These are phyloP conservation scores for Aspergillus pseudoglaucus DNA, from an alignment of 2,329 filamentous ascomycete species.

Conservation along the genomic window DNA sequence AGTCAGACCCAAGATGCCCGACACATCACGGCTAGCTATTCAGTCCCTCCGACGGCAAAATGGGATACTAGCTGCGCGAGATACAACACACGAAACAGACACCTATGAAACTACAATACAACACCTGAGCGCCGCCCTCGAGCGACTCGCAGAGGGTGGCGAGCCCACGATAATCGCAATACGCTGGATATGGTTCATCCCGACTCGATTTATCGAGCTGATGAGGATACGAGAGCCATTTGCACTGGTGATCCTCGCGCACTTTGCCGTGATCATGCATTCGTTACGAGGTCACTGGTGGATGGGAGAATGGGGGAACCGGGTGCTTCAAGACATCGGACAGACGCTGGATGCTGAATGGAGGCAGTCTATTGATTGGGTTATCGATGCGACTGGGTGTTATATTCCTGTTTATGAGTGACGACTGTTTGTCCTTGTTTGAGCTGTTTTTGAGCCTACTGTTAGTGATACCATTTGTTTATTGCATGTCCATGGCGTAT, in stretches of 20 bases:
- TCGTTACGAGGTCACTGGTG: conserved; percentile 61
- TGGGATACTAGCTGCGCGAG: conserved; percentile 11
- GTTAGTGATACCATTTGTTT: neutral
- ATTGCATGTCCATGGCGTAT: neutral
- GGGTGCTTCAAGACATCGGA: conserved; percentile 57
- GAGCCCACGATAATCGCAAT: conserved; percentile 32
- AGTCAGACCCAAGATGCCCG: conserved; percentile 25
- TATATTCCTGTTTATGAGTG: conserved; percentile 12
- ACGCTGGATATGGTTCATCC: conserved; percentile 57
- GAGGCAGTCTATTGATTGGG: conserved; percentile 26
- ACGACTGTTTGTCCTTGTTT: neutral
- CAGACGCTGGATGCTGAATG: conserved; percentile 20
- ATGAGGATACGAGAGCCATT: conserved; percentile 32
- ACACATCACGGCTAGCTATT: conserved; percentile 26
- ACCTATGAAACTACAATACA: conserved; percentile 22
- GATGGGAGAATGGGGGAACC: conserved; percentile 59
- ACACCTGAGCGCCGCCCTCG: conserved; percentile 20
- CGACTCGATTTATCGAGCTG: conserved; percentile 52
- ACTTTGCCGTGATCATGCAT: conserved; percentile 48
- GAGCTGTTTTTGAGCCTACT: conserved; percentile 1
- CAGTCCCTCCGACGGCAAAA: conserved; percentile 21
- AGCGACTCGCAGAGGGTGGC: conserved; percentile 23
- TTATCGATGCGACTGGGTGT: conserved; percentile 28
- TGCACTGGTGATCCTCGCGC: conserved; percentile 38
- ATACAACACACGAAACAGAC: conserved; percentile 20